phyloP scores from a whole-genome alignment of 75 land plant genomes.

The Isoetes taiwanensis region DNA sequence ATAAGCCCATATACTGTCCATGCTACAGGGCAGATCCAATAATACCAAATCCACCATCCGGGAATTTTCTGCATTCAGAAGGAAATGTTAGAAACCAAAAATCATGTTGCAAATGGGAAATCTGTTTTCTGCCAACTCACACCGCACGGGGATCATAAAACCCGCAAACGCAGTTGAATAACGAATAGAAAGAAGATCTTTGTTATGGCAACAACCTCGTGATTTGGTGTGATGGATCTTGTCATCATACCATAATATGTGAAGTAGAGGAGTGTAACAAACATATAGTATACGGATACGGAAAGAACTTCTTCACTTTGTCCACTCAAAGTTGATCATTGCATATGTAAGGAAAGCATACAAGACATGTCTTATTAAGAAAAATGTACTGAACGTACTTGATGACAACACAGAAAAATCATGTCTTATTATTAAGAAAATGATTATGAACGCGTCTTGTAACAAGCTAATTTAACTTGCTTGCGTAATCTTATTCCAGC shows the following conservation, averaged over 20 bases:
- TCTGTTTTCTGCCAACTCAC: no score
- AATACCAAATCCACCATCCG: constrained; percentile 94
- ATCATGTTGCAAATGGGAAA: not conserved
- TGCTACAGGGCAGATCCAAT: constrained; percentile 77
- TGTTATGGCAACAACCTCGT: constrained; percentile 30
- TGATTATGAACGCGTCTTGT: no score
- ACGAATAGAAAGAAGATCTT: constrained; percentile 21
- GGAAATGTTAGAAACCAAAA: no score
- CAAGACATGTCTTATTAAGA: constrained; percentile 14
- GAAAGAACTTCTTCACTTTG: constrained; percentile 24
- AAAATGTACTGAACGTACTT: no score
- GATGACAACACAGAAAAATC: no score
- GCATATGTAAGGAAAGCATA: constrained; percentile 22
- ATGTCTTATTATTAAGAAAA: no score
- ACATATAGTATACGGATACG: constrained; percentile 25
- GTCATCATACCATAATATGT: constrained; percentile 54
- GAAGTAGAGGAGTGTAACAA: constrained; percentile 33
- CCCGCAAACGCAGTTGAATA: constrained; percentile 42
- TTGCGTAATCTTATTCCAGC: no score
- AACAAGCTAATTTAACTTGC: no score
- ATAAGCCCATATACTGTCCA: constrained; percentile 89
- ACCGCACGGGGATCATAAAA: constrained; percentile 38
- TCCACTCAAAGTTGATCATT: constrained; percentile 34
- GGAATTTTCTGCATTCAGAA: constrained; percentile 91
- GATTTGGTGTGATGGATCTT: constrained; percentile 40